phyloP scores from a whole-genome alignment of 2,329 filamentous ascomycete genomes.

The Fusarium lyarnte region DNA sequence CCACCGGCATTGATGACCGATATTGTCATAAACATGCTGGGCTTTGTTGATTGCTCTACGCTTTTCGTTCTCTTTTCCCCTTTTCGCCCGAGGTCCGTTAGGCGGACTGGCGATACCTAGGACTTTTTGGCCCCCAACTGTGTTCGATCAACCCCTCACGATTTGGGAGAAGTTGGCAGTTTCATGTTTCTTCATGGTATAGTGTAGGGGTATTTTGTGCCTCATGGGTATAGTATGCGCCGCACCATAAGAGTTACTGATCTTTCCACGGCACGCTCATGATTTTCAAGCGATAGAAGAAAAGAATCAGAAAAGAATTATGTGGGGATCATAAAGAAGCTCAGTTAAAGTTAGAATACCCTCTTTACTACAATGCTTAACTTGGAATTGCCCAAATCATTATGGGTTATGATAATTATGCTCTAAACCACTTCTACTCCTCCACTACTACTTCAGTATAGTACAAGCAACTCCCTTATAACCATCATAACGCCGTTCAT shows the following conservation, averaged over 20 bases:
- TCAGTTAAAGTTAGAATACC: not conserved
- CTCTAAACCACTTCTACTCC: not conserved
- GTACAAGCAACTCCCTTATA: not conserved
- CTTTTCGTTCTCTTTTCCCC: not conserved
- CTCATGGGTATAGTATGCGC: not conserved
- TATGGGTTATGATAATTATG: not conserved
- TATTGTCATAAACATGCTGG: not conserved
- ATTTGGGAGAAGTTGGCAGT: not conserved
- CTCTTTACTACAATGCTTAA: not conserved
- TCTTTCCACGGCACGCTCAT: not conserved
- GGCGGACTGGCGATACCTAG: not conserved
- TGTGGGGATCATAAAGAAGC: not conserved
- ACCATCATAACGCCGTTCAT: constrained; percentile 43
- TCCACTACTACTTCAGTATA: not conserved
- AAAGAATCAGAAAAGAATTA: not conserved
- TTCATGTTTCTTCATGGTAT: not conserved
- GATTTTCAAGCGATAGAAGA: not conserved
- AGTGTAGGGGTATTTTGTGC: not conserved
- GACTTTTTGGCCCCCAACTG: constrained; percentile 4
- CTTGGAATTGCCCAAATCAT: not conserved
- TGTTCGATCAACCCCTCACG: not conserved
- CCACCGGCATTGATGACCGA: not conserved
- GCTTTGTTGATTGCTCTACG: not conserved
- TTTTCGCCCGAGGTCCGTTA: not conserved
- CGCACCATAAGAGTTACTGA: not conserved